Conservation (phyloP, 345 rosid species). For the Euphorbia pulcherrima region DNA sequence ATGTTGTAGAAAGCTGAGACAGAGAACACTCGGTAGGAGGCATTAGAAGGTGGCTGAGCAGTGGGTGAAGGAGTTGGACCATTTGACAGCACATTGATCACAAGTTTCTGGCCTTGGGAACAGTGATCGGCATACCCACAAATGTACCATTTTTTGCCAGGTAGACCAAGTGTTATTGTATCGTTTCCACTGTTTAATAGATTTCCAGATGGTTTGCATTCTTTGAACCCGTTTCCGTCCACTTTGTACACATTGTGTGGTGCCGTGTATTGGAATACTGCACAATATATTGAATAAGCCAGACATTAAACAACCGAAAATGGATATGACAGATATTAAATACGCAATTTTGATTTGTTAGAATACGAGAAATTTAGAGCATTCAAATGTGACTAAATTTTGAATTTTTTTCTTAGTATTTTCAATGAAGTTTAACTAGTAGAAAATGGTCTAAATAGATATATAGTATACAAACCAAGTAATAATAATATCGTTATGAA, state of each 20-base stretch:
- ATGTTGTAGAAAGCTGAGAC: neutral
- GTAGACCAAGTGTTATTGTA: constrained; percentile 20
- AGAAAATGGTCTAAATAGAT: too few relatives aligned
- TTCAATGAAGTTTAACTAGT: too few relatives aligned
- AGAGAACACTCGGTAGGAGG: neutral
- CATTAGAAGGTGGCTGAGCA: neutral
- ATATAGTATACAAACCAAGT: too few relatives aligned
- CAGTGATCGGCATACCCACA: constrained; percentile 39
- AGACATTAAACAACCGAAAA: too few relatives aligned
- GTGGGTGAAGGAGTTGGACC: constrained; percentile 13
- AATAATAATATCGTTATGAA: too few relatives aligned
- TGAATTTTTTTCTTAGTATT: too few relatives aligned
- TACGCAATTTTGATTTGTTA: too few relatives aligned
- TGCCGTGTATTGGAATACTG: constrained; percentile 34
- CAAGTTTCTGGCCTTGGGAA: constrained; percentile 29
- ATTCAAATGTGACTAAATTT: too few relatives aligned
- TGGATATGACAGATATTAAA: too few relatives aligned
- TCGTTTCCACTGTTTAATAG: constrained; percentile 29
- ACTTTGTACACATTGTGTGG: constrained; percentile 39
- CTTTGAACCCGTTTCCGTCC: constrained; percentile 23
- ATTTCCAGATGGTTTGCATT: constrained; percentile 17
- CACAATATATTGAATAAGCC: too few relatives aligned
- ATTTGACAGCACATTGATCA: constrained; percentile 14
- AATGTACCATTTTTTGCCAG: constrained; percentile 47
- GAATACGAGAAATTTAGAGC: too few relatives aligned